These are phyloP conservation scores for Geotrichum reessii DNA, from an alignment of 1,139 yeast species.

Conservation along the genomic window DNA sequence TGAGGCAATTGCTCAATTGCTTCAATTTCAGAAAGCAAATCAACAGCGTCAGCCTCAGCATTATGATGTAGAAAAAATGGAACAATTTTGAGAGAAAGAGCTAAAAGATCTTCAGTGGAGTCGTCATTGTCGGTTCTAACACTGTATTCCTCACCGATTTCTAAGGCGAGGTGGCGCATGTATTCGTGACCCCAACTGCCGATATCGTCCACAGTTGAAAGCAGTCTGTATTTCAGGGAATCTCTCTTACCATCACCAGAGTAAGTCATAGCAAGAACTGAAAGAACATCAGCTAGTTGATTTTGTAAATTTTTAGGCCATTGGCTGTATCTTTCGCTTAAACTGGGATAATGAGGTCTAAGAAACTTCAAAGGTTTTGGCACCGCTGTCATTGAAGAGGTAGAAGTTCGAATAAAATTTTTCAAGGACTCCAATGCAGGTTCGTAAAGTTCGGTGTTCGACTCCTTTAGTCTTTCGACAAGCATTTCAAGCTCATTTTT, in stretches of 20 bases:
- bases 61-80: conserved; percentile 91
- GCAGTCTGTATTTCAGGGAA: conserved; percentile 72
- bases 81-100: conserved; percentile 69
- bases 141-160: conserved; percentile 83
- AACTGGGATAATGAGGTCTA: conserved; percentile 72
- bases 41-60: conserved; percentile 98
- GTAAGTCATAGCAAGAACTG: conserved; percentile 94
- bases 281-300: conserved; percentile 73
- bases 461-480: conserved; percentile 65
- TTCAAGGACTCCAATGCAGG: conserved; percentile 64
- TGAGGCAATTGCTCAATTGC: conserved; percentile 74
- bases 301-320: conserved; percentile 52
- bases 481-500: conserved; percentile 82
- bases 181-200: conserved; percentile 98
- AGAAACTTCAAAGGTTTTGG: conserved; percentile 96
- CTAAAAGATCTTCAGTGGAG: conserved; percentile 45
- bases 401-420: conserved; percentile 78
- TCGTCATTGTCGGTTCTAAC: conserved; percentile 52
- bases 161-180: conserved; percentile 89
- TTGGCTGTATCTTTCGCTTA: conserved; percentile 58
- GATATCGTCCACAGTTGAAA: conserved; percentile 55
- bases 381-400: conserved; percentile 98
- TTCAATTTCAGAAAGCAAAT: conserved; percentile 82
- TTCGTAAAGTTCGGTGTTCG: conserved; percentile 48
- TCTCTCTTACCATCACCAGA: conserved; percentile 79